Evolutionary conservation across 2,329 filamentous ascomycete species (phyloP).

Genomic region (Colletotrichum magnum): DNA sequence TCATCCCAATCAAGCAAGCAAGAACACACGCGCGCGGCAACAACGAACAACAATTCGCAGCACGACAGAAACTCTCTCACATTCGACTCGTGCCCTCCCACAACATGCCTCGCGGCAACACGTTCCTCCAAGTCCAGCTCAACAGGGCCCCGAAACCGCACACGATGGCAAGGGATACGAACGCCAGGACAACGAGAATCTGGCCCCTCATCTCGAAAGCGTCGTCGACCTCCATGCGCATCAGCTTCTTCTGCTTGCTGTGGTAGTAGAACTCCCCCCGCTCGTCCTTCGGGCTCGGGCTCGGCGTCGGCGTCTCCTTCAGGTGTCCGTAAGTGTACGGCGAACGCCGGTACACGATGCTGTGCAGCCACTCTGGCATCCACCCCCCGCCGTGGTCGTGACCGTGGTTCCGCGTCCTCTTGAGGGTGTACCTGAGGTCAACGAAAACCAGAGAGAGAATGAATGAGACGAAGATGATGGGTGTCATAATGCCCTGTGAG

Average conservation of each 20-base stretch:
- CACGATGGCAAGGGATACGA: constrained; percentile 48
- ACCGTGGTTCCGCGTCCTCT: constrained; percentile 59
- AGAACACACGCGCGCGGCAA: neutral
- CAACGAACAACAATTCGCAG: neutral
- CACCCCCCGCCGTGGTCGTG: constrained; percentile 44
- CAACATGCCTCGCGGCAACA: neutral
- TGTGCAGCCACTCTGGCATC: constrained; percentile 58
- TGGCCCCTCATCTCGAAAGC: constrained; percentile 72
- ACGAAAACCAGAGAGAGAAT: constrained; percentile 75
- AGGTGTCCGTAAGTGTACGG: constrained; percentile 54
- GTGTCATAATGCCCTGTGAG: constrained; percentile 68
- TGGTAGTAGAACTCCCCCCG: constrained; percentile 62
- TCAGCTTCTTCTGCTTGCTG: constrained; percentile 71
- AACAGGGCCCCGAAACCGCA: constrained; percentile 47
- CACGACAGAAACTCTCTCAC: neutral
- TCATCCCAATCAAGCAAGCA: neutral
- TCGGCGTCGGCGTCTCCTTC: constrained; percentile 31
- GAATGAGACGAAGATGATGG: constrained; percentile 75
- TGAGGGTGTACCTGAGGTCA: constrained; percentile 68
- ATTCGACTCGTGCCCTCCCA: neutral
- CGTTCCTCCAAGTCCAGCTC: constrained; percentile 27
- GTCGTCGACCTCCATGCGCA: constrained; percentile 73
- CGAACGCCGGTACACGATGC: constrained; percentile 56
- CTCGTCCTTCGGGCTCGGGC: constrained; percentile 40
- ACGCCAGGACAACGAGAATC: constrained; percentile 66